Conservation (phyloP, 345 rosid genomes). For the Moringa oleifera region DNA sequence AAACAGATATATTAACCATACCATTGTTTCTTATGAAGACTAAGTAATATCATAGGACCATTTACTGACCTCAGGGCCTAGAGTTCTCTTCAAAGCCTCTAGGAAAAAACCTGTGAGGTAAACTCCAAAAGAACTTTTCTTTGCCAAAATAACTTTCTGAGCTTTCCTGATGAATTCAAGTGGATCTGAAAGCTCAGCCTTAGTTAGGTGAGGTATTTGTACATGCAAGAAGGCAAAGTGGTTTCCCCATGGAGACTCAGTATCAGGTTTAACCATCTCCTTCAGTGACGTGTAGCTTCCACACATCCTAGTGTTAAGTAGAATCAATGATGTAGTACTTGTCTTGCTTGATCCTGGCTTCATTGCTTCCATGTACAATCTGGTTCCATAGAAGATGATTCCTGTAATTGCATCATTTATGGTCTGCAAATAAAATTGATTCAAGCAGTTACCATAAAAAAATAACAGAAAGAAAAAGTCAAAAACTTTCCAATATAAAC, state of each 20-base stretch:
- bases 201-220: constrained; percentile 18
- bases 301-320: constrained; percentile 40
- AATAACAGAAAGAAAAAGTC: too few relatives aligned
- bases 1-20: neutral
- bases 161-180: constrained; percentile 28
- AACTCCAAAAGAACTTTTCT: constrained; percentile 30
- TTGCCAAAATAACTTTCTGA: constrained; percentile 22
- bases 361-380: constrained; percentile 36
- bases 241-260: constrained; percentile 47
- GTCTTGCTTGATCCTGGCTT: constrained; percentile 7
- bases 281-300: constrained; percentile 35
- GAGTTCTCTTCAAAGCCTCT: constrained; percentile 26
- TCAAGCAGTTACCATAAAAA: too few relatives aligned
- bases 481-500: too few relatives aligned
- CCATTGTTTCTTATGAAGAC: too few relatives aligned
- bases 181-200: constrained; percentile 15
- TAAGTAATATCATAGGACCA: too few relatives aligned
- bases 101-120: constrained; percentile 30
- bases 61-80: constrained; percentile 35
- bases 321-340: constrained; percentile 34
- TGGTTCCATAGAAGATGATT: constrained; percentile 34
- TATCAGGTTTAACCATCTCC: constrained; percentile 39
- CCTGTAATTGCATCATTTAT: constrained; percentile 50
- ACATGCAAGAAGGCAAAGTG: constrained; percentile 40
- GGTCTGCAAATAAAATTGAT: constrained; percentile 25